Percentiles rank a stretch among this genome's conserved stretches.
These are phyloP conservation scores for Botrytis cinerea DNA, from an alignment of 2,329 filamentous ascomycete genomes.

Conservation along the genomic window DNA sequence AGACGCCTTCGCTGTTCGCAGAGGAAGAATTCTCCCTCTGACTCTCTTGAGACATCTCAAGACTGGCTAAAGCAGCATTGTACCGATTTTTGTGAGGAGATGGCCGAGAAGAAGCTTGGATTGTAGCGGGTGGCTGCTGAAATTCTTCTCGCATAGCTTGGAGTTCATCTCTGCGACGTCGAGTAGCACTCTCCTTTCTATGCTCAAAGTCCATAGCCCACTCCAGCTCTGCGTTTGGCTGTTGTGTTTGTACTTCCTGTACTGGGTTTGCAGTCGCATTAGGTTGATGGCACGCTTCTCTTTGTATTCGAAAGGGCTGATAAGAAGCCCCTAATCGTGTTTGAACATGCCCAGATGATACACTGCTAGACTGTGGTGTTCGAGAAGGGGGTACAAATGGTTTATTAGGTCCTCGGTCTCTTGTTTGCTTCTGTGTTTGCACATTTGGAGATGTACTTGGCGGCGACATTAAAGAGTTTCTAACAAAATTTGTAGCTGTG, in stretches of 20 bases:
- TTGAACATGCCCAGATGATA: slow-evolving; percentile 29
- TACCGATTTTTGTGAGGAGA: slow-evolving; percentile 41
- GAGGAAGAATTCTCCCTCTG: not conserved
- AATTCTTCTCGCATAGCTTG: slow-evolving; percentile 27
- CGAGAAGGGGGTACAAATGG: slow-evolving; percentile 35
- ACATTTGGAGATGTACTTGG: slow-evolving; percentile 22
- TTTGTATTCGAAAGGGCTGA: slow-evolving; percentile 18
- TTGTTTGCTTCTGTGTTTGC: slow-evolving; percentile 15
- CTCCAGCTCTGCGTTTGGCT: slow-evolving; percentile 33
- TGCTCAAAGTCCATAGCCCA: slow-evolving; percentile 42
- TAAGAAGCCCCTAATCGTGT: slow-evolving; percentile 24
- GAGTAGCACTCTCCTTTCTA: slow-evolving; percentile 39
- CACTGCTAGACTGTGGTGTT: slow-evolving; percentile 11
- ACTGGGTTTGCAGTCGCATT: not conserved
- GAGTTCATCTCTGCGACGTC: slow-evolving; percentile 36
- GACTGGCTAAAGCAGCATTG: slow-evolving; percentile 35
- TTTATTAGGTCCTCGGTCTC: slow-evolving; percentile 28
- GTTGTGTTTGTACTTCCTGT: slow-evolving; percentile 14
- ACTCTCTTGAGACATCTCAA: slow-evolving; percentile 25
- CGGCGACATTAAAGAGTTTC: slow-evolving; percentile 27
- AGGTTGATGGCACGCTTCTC: not conserved
- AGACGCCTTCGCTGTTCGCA: slow-evolving; percentile 24
- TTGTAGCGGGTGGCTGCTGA: not conserved
- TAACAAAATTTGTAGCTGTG: slow-evolving; percentile 32
- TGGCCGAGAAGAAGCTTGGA: slow-evolving; percentile 9